Conservation (phyloP, 2,329 filamentous ascomycete species). For the Ilyonectria sp. region DNA sequence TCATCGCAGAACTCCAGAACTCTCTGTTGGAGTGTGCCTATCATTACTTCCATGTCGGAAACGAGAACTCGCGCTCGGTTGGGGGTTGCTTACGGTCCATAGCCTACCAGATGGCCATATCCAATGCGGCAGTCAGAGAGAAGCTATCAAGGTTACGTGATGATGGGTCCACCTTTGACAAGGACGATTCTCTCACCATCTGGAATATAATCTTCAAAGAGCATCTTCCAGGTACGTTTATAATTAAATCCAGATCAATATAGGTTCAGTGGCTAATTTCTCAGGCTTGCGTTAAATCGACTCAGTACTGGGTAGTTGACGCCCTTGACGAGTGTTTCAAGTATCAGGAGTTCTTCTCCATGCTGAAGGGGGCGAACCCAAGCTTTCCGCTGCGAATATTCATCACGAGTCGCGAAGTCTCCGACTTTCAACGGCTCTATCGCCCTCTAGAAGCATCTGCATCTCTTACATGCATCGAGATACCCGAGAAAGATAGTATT, state of each 20-base stretch:
- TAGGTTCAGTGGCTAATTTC: no score
- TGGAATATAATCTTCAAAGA: conserved; percentile 53
- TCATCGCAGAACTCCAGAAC: conserved; percentile 14
- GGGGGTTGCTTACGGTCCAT: conserved; percentile 45
- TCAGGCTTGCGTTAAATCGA: not conserved
- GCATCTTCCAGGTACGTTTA: conserved; percentile 47
- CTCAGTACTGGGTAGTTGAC: conserved; percentile 55
- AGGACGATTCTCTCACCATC: conserved; percentile 47
- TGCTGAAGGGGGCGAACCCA: conserved; percentile 39
- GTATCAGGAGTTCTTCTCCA: conserved; percentile 42
- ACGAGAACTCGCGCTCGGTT: conserved; percentile 30
- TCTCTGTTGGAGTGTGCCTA: conserved; percentile 26
- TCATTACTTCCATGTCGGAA: conserved; percentile 42
- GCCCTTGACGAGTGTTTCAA: conserved; percentile 53
- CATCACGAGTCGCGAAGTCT: conserved; percentile 47
- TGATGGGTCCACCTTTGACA: conserved; percentile 41
- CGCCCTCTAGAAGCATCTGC: no score
- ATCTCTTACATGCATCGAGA: conserved; percentile 28
- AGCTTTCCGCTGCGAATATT: conserved; percentile 48
- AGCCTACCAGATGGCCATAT: conserved; percentile 53
- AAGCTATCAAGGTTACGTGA: conserved; percentile 42
- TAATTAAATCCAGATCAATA: no score
- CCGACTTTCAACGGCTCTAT: conserved; percentile 35
- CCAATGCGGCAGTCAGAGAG: conserved; percentile 40
- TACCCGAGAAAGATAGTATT: conserved; percentile 38